Conservation (phyloP, 192 early-diverging fungal species). For the Pilobolus umbonatus region DNA sequence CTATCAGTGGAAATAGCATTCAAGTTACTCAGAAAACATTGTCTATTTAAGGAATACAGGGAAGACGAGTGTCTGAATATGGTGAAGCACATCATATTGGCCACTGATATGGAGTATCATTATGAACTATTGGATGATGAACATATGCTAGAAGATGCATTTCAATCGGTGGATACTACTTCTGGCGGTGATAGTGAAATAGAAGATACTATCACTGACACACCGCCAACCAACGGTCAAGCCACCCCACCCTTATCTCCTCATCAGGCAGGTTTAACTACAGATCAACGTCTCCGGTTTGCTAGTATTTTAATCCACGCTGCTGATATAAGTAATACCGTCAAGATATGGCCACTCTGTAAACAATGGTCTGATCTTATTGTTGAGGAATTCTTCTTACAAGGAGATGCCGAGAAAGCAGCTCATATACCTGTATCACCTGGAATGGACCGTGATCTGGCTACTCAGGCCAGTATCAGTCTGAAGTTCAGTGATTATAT, state of each 20-base stretch:
- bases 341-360: constrained; percentile 72
- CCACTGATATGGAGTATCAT: constrained; percentile 84
- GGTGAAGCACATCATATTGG: constrained; percentile 66
- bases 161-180: neutral
- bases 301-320: constrained; percentile 68
- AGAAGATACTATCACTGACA: neutral
- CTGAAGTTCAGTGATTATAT: constrained; percentile 77
- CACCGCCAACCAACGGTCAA: constrained; percentile 1
- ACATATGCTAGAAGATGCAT: neutral
- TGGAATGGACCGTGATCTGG: constrained; percentile 75
- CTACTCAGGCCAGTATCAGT: constrained; percentile 65
- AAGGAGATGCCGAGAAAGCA: constrained; percentile 76
- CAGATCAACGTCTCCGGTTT: constrained; percentile 53
- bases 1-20: constrained; percentile 69
- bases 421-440: constrained; percentile 71
- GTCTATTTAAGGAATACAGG: constrained; percentile 51
- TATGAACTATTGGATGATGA: constrained; percentile 50
- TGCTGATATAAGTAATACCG: constrained; percentile 82
- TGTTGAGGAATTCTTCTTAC: constrained; percentile 74
- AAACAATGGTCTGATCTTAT: constrained; percentile 86
- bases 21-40: constrained; percentile 62
- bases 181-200: too few relatives aligned
- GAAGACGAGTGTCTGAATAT: constrained; percentile 32
- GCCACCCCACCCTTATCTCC: neutral
- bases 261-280: constrained; percentile 10